Percentiles rank a stretch among this genome's conserved stretches.
Evolutionary conservation across 1,284 basidiomycete species (phyloP).

Genomic region (Fomitopsis pinicola): DNA sequence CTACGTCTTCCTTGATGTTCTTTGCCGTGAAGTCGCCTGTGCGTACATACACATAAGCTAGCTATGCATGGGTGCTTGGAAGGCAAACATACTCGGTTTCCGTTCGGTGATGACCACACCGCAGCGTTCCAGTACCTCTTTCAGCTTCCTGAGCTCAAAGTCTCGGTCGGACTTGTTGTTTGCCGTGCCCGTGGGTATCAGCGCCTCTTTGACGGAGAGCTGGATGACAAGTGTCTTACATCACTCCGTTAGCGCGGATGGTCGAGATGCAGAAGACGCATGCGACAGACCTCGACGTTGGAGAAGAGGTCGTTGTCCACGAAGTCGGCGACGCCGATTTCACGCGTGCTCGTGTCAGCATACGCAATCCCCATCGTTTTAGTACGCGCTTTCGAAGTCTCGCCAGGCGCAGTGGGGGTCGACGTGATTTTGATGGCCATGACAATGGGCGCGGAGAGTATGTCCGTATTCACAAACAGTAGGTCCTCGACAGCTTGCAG

Average conservation of each 20-base stretch:
- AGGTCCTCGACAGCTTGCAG: conserved; percentile 92
- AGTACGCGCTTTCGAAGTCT: conserved; percentile 44
- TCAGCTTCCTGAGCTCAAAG: conserved; percentile 83
- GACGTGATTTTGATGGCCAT: conserved; percentile 83
- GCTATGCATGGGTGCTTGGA: background rate
- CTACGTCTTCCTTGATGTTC: conserved; percentile 83
- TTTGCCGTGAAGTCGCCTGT: conserved; percentile 82
- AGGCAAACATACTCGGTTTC: conserved; percentile 64
- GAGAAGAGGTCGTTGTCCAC: conserved; percentile 95
- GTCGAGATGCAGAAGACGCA: background rate
- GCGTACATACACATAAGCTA: background rate
- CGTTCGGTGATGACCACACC: conserved; percentile 88
- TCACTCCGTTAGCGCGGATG: background rate
- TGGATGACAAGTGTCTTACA: conserved; percentile 89
- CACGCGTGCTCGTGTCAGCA: conserved; percentile 71
- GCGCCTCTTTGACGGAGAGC: conserved; percentile 93
- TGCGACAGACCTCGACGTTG: conserved; percentile 77
- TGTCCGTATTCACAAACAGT: conserved; percentile 82
- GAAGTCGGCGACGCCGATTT: conserved; percentile 82
- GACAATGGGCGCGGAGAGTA: conserved; percentile 84
- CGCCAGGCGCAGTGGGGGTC: conserved; percentile 37
- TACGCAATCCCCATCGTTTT: conserved; percentile 72
- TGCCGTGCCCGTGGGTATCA: conserved; percentile 64
- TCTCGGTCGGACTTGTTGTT: conserved; percentile 75
- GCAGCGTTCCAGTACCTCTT: conserved; percentile 84